Evolutionary conservation across 148 eudicot genomes (phyloP).

Genomic region (Tetragonia tetragonoides): DNA sequence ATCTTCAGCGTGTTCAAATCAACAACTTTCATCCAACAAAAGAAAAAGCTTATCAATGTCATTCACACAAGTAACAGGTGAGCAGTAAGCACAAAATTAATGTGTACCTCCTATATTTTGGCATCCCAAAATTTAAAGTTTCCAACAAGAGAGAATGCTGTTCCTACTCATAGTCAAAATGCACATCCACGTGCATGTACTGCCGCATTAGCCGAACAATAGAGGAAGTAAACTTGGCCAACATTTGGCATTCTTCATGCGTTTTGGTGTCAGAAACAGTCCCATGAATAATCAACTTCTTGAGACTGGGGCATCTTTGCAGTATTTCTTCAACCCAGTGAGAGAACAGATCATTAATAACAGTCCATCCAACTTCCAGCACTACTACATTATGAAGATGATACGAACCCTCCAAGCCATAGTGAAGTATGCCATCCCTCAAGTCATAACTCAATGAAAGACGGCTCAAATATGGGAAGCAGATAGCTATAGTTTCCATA

Average conservation of each 20-base stretch:
- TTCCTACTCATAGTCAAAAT: slow-evolving; percentile 53
- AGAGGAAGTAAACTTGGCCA: slow-evolving; percentile 70
- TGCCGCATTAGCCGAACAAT: slow-evolving; percentile 76
- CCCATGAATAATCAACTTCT: slow-evolving; percentile 72
- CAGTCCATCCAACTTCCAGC: slow-evolving; percentile 83
- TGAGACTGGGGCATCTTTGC: slow-evolving; percentile 71
- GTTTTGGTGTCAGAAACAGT: slow-evolving; percentile 73
- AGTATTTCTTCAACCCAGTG: slow-evolving; percentile 65
- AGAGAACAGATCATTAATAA: slow-evolving; percentile 59
- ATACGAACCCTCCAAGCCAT: slow-evolving; percentile 56
- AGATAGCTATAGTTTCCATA: slow-evolving; percentile 61
- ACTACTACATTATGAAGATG: slow-evolving; percentile 55
- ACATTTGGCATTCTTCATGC: slow-evolving; percentile 64
- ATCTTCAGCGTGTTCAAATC: neutral
- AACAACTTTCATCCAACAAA: slow-evolving; percentile 2
- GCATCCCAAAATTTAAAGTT: slow-evolving; percentile 19
- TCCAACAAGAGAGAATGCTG: slow-evolving; percentile 3
- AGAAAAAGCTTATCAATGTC: neutral
- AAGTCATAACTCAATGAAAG: slow-evolving; percentile 68
- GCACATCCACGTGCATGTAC: slow-evolving; percentile 65
- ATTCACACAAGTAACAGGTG: slow-evolving; percentile 11
- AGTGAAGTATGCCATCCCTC: slow-evolving; percentile 59
- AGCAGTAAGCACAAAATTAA: neutral
- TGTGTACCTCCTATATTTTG: neutral
- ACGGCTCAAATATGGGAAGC: slow-evolving; percentile 62